Evolutionary conservation across 2,329 filamentous ascomycete species (phyloP), one percentile per base, ranked within the genome.

Genomic region (Aspergillus fijiensis): DNA sequence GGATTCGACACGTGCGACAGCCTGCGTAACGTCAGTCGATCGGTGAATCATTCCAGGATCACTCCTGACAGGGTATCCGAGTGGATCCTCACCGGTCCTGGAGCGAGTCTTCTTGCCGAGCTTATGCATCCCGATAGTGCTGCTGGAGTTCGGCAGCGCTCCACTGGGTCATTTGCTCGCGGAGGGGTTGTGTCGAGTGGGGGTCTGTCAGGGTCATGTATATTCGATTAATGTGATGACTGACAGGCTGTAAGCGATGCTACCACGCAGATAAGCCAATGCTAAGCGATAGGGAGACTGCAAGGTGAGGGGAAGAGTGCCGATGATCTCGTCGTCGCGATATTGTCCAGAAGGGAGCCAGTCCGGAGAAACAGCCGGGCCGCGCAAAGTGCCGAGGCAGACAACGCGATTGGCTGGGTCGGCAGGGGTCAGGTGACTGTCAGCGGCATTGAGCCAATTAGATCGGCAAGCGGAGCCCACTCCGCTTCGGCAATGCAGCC

Each of bases 1-100:
- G 66, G 19, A 67, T 69, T 29, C 68, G 60, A 63, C 72, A 74
- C 29, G 71, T 72, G 53, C 67, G 65, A 56, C 69, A 73, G 7
- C 69, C 70, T 69, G 39, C 5, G 39, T 49, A 42, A 27, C 50
- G 33, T 53, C n/a, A 52, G 47, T 39, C 31, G 33, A 35, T 49
- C 51, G 16, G 52, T 39, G 45, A 9, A 23, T 52, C 35, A 29
- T 29, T 29, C 27, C 14, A 35, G 1, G 33, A 35, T 16, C 1
- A 16, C 3, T 12, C 4, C 5, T 35, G 11, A 35, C 33, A 16
- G 12, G 33, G 33, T 16, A 16, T 35, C 11, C 33, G 5, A 25
- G 65, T 59, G 55, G 59, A 63, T 68, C 62, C 60, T 60, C 65
- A 68, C 68, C 68, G 50, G 65, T 70, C 60, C 64, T 68, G 35